Conservation (phyloP, 495 filamentous ascomycete genomes). For the Penicillium maclennaniae region DNA sequence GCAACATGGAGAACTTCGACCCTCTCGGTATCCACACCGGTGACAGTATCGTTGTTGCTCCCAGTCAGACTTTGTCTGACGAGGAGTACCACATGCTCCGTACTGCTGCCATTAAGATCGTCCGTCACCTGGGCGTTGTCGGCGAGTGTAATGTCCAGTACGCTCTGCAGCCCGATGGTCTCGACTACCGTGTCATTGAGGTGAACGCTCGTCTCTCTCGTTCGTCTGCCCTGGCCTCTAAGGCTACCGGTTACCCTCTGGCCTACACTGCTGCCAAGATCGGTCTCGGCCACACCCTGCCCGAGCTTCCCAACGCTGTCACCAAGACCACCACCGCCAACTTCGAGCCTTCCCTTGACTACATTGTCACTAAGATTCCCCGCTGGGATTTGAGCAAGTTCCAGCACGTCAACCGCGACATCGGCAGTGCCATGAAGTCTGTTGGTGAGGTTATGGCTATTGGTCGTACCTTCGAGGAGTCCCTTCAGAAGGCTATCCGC, state of each 20-base stretch:
- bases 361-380: constrained; percentile 97
- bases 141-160: constrained; percentile 99
- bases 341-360: constrained; percentile 95
- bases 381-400: constrained; percentile 98
- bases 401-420: constrained; percentile 96
- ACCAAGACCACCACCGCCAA: constrained; percentile 98
- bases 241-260: constrained; percentile 93
- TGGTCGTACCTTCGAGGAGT: constrained; percentile 95
- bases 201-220: constrained; percentile 95
- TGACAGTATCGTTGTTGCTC: constrained; percentile 95
- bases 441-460: constrained; percentile 99
- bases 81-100: constrained; percentile 99
- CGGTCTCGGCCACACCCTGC: constrained; percentile 87
- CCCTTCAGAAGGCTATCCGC: constrained; percentile 97
- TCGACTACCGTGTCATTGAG: constrained; percentile 97
- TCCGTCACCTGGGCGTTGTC: constrained; percentile 90
- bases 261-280: constrained; percentile 98
- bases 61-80: constrained; percentile 91
- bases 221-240: constrained; percentile 92
- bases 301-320: constrained; percentile 93
- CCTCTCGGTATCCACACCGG: constrained; percentile 94
- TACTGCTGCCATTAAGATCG: constrained; percentile 92
- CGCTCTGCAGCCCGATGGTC: constrained; percentile 87
- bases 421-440: constrained; percentile 97
- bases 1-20: constrained; percentile 99